Percentiles rank a stretch among this genome's conserved stretches.
These are phyloP conservation scores for Citrullus mucosospermus DNA, from an alignment of 306 rosid genomes.

Conservation along the genomic window DNA sequence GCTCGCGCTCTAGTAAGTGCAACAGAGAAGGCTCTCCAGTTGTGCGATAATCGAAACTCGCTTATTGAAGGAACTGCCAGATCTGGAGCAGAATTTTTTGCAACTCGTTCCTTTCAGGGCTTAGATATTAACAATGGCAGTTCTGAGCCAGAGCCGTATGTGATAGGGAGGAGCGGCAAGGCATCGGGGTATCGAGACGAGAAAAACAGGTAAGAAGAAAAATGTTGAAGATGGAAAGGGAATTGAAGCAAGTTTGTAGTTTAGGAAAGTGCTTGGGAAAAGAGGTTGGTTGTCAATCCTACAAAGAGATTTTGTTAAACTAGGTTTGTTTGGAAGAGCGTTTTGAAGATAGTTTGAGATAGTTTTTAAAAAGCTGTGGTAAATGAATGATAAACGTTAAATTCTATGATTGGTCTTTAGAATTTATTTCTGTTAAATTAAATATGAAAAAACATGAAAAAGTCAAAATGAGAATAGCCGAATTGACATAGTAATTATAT, in stretches of 20 bases:
- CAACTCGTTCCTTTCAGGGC: conserved; percentile 64
- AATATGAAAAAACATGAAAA: too few relatives aligned
- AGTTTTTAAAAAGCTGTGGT: neutral
- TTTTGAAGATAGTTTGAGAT: neutral
- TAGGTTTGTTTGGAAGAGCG: neutral
- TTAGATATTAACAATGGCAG: conserved; percentile 35
- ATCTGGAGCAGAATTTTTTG: conserved; percentile 74
- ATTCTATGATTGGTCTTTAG: neutral
- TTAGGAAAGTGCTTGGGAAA: neutral
- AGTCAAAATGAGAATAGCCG: too few relatives aligned
- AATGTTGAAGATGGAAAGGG: neutral
- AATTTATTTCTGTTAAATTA: too few relatives aligned
- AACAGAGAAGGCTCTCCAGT: conserved; percentile 60
- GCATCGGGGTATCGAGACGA: conserved; percentile 55
- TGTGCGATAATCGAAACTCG: conserved; percentile 37
- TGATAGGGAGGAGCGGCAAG: conserved; percentile 56
- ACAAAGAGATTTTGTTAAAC: neutral
- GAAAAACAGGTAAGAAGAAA: conserved; percentile 15
- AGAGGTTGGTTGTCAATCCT: neutral
- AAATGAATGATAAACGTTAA: neutral
- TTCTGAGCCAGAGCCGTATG: conserved; percentile 39
- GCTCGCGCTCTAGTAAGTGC: conserved; percentile 45
- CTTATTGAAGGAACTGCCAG: conserved; percentile 37
- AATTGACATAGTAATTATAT: too few relatives aligned
- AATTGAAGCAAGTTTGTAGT: neutral